Percentiles rank a stretch among this genome's conserved stretches.
These are phyloP conservation scores for Wickerhamiella domercqiae DNA, from an alignment of 805 yeast species.

Conservation along the genomic window DNA sequence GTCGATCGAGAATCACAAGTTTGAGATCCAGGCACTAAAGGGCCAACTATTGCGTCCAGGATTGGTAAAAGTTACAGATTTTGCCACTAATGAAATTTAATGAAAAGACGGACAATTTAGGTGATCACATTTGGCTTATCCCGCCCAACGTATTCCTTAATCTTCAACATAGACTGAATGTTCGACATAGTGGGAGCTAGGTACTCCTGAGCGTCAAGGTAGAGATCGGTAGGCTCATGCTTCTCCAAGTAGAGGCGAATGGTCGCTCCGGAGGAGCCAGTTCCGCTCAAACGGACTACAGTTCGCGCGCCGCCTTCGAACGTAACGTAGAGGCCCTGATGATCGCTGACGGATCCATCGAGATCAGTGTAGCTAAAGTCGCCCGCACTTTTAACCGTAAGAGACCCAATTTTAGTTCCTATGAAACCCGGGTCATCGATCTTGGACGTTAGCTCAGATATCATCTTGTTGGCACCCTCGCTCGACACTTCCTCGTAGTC, in stretches of 20 bases:
- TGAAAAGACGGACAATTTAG: constrained; percentile 19
- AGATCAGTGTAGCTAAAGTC: constrained; percentile 87
- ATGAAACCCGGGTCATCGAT: constrained; percentile 30
- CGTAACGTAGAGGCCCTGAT: constrained; percentile 82
- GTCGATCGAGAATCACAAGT: too few relatives aligned
- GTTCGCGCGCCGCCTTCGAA: constrained; percentile 70
- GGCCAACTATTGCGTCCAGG: too few relatives aligned
- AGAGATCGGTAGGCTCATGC: constrained; percentile 41
- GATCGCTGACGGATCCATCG: constrained; percentile 75
- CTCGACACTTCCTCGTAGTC: constrained; percentile 75
- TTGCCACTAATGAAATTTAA: too few relatives aligned
- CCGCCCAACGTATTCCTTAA: constrained; percentile 61
- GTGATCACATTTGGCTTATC: constrained; percentile 84
- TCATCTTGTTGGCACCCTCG: constrained; percentile 59
- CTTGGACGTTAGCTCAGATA: constrained; percentile 33
- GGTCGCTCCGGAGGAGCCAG: constrained; percentile 97
- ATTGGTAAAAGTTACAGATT: too few relatives aligned
- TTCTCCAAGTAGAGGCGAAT: constrained; percentile 83
- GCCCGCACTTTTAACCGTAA: constrained; percentile 56
- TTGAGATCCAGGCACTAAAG: too few relatives aligned
- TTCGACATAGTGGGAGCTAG: constrained; percentile 45
- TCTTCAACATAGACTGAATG: constrained; percentile 53
- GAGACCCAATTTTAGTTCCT: constrained; percentile 36
- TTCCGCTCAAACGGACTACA: constrained; percentile 84
- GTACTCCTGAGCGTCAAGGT: constrained; percentile 46